Evolutionary conservation across 1,284 basidiomycete genomes (phyloP).

Genomic region (Xerocomus nothofagi): DNA sequence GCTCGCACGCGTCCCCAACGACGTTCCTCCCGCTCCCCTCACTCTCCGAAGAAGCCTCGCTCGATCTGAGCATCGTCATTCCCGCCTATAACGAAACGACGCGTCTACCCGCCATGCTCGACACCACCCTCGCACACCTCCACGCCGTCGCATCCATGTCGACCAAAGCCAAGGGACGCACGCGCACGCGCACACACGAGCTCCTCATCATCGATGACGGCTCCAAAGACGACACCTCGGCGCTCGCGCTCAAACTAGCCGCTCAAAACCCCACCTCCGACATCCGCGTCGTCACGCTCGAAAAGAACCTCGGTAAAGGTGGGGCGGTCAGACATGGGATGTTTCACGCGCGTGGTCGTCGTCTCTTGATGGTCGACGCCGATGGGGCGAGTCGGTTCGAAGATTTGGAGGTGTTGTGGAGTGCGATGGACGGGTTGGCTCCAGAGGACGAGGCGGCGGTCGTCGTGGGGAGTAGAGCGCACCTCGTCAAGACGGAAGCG

Average conservation of each 20-base stretch:
- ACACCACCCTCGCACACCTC: constrained; percentile 66
- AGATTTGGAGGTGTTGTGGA: constrained; percentile 76
- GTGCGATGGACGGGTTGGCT: constrained; percentile 64
- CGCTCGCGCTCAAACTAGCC: constrained; percentile 66
- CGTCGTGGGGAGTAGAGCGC: constrained; percentile 86
- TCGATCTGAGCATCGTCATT: constrained; percentile 79
- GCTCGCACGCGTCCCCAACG: constrained; percentile 49
- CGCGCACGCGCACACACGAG: constrained; percentile 59
- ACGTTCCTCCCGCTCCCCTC: constrained; percentile 53
- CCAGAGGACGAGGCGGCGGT: constrained; percentile 56
- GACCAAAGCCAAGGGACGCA: constrained; percentile 14
- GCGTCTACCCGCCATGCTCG: constrained; percentile 81
- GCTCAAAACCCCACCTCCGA: constrained; percentile 50
- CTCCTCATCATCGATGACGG: constrained; percentile 91
- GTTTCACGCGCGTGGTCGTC: constrained; percentile 72
- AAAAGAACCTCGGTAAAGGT: constrained; percentile 86
- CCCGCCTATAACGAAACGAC: constrained; percentile 89
- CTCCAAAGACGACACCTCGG: constrained; percentile 72
- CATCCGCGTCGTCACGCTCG: constrained; percentile 78
- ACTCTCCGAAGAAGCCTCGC: constrained; percentile 50
- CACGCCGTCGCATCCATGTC: constrained; percentile 29
- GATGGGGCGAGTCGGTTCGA: constrained; percentile 89
- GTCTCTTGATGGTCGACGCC: constrained; percentile 91
- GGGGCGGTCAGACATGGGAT: constrained; percentile 91
- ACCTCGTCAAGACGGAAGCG: constrained; percentile 87